Evolutionary conservation across 768 basidiomycete genomes (phyloP).

Genomic region (Lactifluus piperatus): DNA sequence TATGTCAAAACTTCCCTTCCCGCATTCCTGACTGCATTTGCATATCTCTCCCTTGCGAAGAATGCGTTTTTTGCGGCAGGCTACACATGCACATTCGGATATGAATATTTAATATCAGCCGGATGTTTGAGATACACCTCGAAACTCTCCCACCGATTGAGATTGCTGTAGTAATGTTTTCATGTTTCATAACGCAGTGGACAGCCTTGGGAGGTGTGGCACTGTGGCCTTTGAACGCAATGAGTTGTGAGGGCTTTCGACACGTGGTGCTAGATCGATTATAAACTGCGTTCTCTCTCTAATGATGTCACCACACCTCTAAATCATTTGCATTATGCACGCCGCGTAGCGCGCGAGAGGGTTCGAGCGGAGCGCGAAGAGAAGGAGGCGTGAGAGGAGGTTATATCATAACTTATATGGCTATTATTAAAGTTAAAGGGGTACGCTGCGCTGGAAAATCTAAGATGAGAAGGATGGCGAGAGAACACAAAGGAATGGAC

Average conservation of each 20-base stretch:
- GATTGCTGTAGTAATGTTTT: too few species aligned
- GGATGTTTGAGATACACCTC: not conserved
- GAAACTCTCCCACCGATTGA: not conserved
- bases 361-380: too few species aligned
- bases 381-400: too few species aligned
- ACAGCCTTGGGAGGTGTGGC: too few species aligned
- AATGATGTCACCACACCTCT: not conserved
- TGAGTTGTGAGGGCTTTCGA: not conserved
- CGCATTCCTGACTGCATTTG: not conserved
- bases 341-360: too few species aligned
- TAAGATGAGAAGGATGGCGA: too few species aligned
- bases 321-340: not conserved
- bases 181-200: too few species aligned
- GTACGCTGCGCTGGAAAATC: too few species aligned
- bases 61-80: not conserved
- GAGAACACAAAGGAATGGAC: too few species aligned
- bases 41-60: not conserved
- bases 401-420: too few species aligned
- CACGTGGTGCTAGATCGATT: conserved; percentile 4
- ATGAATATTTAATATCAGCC: not conserved
- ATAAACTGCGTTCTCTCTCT: not conserved
- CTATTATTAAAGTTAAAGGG: too few species aligned
- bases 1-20: not conserved
- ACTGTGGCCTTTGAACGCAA: too few species aligned
- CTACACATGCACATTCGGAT: not conserved